A percentile compares a stretch with the other conserved stretches of the same genome.
Evolutionary conservation across 257 asterid species (phyloP).

Genomic region (Lantana camara): DNA sequence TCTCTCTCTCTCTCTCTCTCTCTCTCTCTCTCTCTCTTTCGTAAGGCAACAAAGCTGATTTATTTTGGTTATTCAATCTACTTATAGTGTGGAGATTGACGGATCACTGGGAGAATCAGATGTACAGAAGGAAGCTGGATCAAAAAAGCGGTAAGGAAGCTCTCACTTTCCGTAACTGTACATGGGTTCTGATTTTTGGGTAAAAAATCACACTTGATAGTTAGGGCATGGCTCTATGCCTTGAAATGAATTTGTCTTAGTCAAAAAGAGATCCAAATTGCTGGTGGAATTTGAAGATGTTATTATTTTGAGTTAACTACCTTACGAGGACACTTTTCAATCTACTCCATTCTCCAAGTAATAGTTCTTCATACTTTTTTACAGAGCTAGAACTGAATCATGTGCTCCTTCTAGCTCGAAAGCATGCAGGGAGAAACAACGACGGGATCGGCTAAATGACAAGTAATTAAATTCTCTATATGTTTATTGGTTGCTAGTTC

Average conservation of each 20-base stretch:
- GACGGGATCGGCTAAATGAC: constrained; percentile 90
- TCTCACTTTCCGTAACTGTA: constrained; percentile 3
- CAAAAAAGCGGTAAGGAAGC: constrained; percentile 65
- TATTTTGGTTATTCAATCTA: constrained; percentile 16
- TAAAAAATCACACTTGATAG: background rate
- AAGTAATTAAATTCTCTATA: constrained; percentile 46
- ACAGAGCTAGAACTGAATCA: constrained; percentile 65
- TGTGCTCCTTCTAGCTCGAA: constrained; percentile 75
- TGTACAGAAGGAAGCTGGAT: constrained; percentile 52
- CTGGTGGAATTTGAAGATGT: constrained; percentile 9
- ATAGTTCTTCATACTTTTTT: constrained; percentile 15
- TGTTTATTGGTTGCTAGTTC: constrained; percentile 14
- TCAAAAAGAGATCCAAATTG: background rate
- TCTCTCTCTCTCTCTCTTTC: background rate
- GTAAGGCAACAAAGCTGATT: background rate
- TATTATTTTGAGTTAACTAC: background rate
- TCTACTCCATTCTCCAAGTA: constrained; percentile 3
- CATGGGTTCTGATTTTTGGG: constrained; percentile 3
- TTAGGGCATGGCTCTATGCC: background rate
- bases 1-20: background rate
- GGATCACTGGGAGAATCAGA: constrained; percentile 72
- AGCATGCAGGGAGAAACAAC: constrained; percentile 91
- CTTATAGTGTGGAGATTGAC: constrained; percentile 63
- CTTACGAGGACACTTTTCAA: background rate
- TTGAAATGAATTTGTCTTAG: background rate